These are phyloP conservation scores for Neonothopanus nambi DNA, from an alignment of 1,284 basidiomycete species.

Conservation along the genomic window DNA sequence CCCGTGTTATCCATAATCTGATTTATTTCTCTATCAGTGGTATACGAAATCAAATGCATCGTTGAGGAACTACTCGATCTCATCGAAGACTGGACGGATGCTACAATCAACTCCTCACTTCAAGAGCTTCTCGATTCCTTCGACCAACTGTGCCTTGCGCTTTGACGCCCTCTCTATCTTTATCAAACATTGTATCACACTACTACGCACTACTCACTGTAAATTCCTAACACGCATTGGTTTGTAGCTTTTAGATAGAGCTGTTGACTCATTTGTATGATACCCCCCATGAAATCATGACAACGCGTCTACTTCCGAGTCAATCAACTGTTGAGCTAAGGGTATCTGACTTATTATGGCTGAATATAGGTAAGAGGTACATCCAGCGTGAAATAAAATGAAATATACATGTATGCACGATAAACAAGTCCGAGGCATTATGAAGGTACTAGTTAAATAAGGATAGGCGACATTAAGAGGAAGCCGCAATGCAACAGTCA, in stretches of 20 bases:
- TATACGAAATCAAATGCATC: constrained; percentile 51
- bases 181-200: constrained; percentile 7
- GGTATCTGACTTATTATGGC: too few species aligned
- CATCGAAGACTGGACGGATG: constrained; percentile 51
- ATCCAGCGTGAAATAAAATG: too few species aligned
- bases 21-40: constrained; percentile 31
- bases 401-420: too few species aligned
- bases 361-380: too few species aligned
- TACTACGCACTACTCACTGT: constrained; percentile 5
- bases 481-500: too few species aligned
- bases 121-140: constrained; percentile 8
- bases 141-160: neutral
- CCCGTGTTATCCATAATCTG: constrained; percentile 12
- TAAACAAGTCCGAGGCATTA: too few species aligned
- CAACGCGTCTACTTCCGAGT: too few species aligned
- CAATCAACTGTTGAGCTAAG: too few species aligned
- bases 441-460: too few species aligned
- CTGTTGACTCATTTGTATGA: neutral
- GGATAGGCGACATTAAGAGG: too few species aligned
- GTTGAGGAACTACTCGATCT: constrained; percentile 45
- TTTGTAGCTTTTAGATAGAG: neutral
- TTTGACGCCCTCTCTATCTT: neutral
- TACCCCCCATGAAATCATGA: too few species aligned
- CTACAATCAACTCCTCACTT: constrained; percentile 40
- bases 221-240: neutral